Conservation (phyloP, 352 stramenopile species). For the Saprolegnia parasitica region DNA sequence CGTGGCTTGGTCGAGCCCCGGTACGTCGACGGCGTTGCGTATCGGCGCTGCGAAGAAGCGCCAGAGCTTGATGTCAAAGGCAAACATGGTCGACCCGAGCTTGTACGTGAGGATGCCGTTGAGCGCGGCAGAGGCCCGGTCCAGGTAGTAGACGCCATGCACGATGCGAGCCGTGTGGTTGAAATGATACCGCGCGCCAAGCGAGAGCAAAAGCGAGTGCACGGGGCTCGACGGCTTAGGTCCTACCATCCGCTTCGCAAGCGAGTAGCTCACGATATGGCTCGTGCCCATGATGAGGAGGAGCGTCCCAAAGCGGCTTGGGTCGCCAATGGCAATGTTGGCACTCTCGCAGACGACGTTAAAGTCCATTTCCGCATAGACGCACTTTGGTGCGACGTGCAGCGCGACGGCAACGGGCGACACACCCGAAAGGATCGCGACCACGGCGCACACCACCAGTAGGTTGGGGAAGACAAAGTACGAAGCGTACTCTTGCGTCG, state of each 20-base stretch:
- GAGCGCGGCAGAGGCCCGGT: slow-evolving; percentile 8
- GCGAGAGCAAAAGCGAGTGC: slow-evolving; percentile 5
- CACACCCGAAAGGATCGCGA: neutral
- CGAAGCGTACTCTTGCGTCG: slow-evolving; percentile 7
- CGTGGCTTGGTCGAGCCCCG: no score
- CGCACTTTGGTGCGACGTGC: neutral
- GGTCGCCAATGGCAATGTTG: neutral
- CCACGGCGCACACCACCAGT: neutral
- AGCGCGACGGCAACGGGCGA: neutral
- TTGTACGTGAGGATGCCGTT: slow-evolving; percentile 11
- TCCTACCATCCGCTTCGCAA: neutral
- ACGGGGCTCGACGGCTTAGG: neutral
- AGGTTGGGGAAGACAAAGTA: neutral
- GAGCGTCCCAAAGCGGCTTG: neutral
- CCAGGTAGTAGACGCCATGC: slow-evolving; percentile 21
- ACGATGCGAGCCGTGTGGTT: neutral
- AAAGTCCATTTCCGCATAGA: slow-evolving; percentile 9
- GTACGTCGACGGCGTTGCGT: no score
- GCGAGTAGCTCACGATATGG: neutral
- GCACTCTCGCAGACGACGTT: slow-evolving; percentile 3
- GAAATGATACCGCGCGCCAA: slow-evolving; percentile 10
- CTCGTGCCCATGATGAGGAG: neutral
- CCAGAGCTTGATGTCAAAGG: slow-evolving; percentile 19
- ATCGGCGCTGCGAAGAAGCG: neutral
- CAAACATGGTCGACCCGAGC: neutral